A percentile compares a stretch with the other conserved stretches of the same genome.
Evolutionary conservation across 2,329 filamentous ascomycete genomes (phyloP).

Genomic region (Huntiella decipiens): DNA sequence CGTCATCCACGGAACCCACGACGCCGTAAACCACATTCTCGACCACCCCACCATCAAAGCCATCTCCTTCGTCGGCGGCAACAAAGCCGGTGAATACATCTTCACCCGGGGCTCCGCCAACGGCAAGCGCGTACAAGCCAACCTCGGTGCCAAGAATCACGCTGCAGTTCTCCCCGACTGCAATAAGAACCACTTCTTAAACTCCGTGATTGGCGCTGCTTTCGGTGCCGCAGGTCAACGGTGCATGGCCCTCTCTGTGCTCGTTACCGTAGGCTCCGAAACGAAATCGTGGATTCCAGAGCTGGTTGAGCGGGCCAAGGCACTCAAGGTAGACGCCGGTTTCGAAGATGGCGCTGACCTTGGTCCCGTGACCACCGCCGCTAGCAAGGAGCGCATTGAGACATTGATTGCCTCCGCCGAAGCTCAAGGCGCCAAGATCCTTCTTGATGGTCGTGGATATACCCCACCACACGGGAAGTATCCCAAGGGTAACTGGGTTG

Average conservation of each 20-base stretch:
- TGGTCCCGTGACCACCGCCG: slow-evolving; percentile 62
- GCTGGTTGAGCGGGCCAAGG: slow-evolving; percentile 56
- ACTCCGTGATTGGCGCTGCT: slow-evolving; percentile 65
- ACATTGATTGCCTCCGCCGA: slow-evolving; percentile 56
- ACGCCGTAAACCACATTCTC: slow-evolving; percentile 70
- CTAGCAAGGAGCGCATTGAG: slow-evolving; percentile 65
- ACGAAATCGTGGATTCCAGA: slow-evolving; percentile 68
- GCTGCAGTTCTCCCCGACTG: slow-evolving; percentile 67
- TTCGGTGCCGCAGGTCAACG: slow-evolving; percentile 73
- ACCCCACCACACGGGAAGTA: slow-evolving; percentile 48
- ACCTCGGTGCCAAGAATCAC: slow-evolving; percentile 78
- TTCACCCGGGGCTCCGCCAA: slow-evolving; percentile 61
- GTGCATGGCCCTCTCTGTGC: slow-evolving; percentile 70
- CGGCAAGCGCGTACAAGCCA: slow-evolving; percentile 76
- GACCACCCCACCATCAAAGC: slow-evolving; percentile 75
- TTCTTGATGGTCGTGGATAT: slow-evolving; percentile 63
- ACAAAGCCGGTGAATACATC: slow-evolving; percentile 80
- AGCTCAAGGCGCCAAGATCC: slow-evolving; percentile 60
- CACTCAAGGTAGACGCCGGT: slow-evolving; percentile 56
- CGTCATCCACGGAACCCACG: slow-evolving; percentile 61
- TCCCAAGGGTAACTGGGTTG: slow-evolving; percentile 57
- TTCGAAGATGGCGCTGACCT: slow-evolving; percentile 67
- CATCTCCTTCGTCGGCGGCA: slow-evolving; percentile 69
- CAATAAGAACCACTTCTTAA: slow-evolving; percentile 80
- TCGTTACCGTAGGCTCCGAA: slow-evolving; percentile 60